phyloP scores from a whole-genome alignment of 768 basidiomycete genomes.

The Termitomyces eurrhizus region DNA sequence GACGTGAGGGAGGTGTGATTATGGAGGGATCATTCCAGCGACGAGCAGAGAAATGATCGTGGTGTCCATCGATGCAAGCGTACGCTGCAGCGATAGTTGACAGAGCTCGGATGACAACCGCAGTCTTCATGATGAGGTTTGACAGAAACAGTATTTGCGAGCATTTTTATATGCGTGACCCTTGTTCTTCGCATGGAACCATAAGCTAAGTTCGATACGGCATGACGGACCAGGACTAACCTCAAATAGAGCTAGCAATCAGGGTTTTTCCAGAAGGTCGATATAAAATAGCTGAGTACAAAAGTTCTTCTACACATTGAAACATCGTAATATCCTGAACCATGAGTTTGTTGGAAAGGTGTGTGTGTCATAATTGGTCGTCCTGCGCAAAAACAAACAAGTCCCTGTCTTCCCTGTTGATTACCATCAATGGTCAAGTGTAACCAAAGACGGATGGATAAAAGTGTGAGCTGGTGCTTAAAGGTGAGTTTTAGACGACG shows the following conservation, averaged over 20 bases:
- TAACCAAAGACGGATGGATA: neutral
- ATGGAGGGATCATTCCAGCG: conserved; percentile 34
- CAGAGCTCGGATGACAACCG: neutral
- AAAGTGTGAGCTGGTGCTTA: neutral
- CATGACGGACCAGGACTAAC: neutral
- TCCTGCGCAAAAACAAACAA: neutral
- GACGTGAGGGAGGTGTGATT: conserved; percentile 55
- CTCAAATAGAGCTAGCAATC: neutral
- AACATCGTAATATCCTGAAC: neutral
- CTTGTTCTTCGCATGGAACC: neutral
- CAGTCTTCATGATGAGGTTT: neutral
- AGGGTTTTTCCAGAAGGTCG: neutral
- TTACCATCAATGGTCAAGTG: neutral
- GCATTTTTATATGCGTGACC: neutral
- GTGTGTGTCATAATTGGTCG: neutral
- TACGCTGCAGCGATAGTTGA: neutral
- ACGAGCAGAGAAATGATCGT: conserved; percentile 21
- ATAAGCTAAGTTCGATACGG: neutral
- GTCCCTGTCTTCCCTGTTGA: neutral
- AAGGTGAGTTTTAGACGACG: neutral
- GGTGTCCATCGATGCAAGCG: neutral
- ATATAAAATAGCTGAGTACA: too few species aligned
- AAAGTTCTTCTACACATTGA: neutral
- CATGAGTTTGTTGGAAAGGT: neutral
- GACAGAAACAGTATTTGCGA: neutral